Percentiles rank a stretch among this genome's conserved stretches.
phyloP scores from a whole-genome alignment of 2,329 filamentous ascomycete species.

The Diplodia corticola region DNA sequence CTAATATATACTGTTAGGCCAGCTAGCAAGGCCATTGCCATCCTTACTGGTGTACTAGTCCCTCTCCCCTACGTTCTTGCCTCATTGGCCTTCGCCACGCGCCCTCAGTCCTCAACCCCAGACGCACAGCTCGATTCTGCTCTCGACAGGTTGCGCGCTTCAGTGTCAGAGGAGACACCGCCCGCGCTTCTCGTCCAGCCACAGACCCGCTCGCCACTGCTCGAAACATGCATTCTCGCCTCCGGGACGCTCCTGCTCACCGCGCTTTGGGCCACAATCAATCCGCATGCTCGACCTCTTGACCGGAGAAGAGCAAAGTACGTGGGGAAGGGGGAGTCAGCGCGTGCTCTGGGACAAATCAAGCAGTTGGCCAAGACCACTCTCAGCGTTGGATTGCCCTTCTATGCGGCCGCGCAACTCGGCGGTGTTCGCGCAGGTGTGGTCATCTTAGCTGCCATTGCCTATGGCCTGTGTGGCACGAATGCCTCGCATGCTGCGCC shows the following conservation, averaged over 20 bases:
- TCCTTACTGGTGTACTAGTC: slow-evolving; percentile 52
- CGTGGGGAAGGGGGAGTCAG: slow-evolving; percentile 12
- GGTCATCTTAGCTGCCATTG: slow-evolving; percentile 49
- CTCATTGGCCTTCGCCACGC: slow-evolving; percentile 44
- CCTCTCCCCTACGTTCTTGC: slow-evolving; percentile 52
- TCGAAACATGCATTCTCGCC: slow-evolving; percentile 49
- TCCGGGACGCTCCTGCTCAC: slow-evolving; percentile 49
- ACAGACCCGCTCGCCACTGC: slow-evolving; percentile 33
- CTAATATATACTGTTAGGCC: slow-evolving; percentile 29
- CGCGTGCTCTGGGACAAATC: slow-evolving; percentile 12
- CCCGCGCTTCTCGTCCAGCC: not conserved
- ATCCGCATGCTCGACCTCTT: slow-evolving; percentile 34
- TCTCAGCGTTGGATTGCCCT: slow-evolving; percentile 52
- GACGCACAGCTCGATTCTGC: slow-evolving; percentile 11
- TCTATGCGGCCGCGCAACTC: slow-evolving; percentile 57
- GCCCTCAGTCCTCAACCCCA: not conserved
- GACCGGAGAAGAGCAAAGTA: slow-evolving; percentile 39
- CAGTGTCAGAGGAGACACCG: slow-evolving; percentile 2
- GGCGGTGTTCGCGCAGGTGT: slow-evolving; percentile 57
- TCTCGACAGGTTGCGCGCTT: slow-evolving; percentile 14
- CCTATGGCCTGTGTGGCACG: slow-evolving; percentile 44
- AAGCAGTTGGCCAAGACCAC: slow-evolving; percentile 35
- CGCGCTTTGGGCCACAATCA: slow-evolving; percentile 42
- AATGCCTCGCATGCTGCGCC: slow-evolving; percentile 30
- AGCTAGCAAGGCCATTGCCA: slow-evolving; percentile 45